These are phyloP conservation scores for Haplographium delicatum DNA, from an alignment of 495 filamentous ascomycete genomes.

Conservation along the genomic window DNA sequence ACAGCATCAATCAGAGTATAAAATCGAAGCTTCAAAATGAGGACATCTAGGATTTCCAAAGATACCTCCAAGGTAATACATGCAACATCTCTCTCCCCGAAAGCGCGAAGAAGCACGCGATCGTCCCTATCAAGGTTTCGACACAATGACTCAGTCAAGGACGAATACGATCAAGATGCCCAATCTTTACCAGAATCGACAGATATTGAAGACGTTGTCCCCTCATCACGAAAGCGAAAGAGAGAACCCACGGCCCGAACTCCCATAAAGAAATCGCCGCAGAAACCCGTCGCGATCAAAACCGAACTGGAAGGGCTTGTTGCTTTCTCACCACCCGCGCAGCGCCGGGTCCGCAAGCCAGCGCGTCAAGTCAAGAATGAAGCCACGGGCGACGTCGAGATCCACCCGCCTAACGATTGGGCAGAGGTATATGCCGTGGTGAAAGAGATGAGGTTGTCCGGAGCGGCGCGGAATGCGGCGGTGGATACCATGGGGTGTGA, in stretches of 20 bases:
- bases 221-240: slow-evolving; percentile 22
- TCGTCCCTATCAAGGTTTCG: slow-evolving; percentile 41
- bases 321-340: slow-evolving; percentile 46
- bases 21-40: slow-evolving; percentile 38
- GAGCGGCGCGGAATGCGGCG: slow-evolving; percentile 59
- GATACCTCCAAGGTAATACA: slow-evolving; percentile 52
- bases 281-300: slow-evolving; percentile 16
- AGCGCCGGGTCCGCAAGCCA: slow-evolving; percentile 47
- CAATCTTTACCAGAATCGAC: slow-evolving; percentile 5
- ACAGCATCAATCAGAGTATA: neutral
- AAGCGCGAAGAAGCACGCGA: slow-evolving; percentile 42
- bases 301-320: slow-evolving; percentile 64
- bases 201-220: slow-evolving; percentile 17
- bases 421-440: slow-evolving; percentile 73
- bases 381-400: slow-evolving; percentile 44
- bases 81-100: slow-evolving; percentile 31
- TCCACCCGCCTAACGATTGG: slow-evolving; percentile 76
- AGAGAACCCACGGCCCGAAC: slow-evolving; percentile 22
- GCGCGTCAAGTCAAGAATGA: slow-evolving; percentile 57
- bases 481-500: slow-evolving; percentile 99
- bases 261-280: slow-evolving; percentile 23
- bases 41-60: slow-evolving; percentile 53
- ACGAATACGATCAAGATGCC: slow-evolving; percentile 27
- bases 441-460: slow-evolving; percentile 70
- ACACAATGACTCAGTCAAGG: slow-evolving; percentile 25